A percentile compares a stretch with the other conserved stretches of the same genome.
Evolutionary conservation across 2,329 filamentous ascomycete species (phyloP).

Genomic region (Diaporthe eres): DNA sequence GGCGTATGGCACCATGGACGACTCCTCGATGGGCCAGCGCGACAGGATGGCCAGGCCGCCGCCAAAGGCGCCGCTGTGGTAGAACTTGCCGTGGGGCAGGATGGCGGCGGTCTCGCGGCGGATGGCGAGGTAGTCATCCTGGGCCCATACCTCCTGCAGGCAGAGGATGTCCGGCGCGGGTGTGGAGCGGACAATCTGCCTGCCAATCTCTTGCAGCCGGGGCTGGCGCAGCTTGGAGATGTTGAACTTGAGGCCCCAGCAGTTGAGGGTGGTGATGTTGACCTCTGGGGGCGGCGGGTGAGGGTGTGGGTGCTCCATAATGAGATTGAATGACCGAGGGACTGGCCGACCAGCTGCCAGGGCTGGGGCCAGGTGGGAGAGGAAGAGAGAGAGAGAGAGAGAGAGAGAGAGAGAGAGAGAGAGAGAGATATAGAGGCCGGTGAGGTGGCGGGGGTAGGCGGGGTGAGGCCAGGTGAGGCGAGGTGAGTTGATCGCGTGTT

Average conservation of each 20-base stretch:
- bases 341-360: neutral
- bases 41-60: constrained; percentile 91
- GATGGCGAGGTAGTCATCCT: constrained; percentile 85
- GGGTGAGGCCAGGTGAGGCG: neutral
- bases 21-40: constrained; percentile 92
- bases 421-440: neutral
- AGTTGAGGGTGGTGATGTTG: constrained; percentile 90
- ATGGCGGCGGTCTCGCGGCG: constrained; percentile 78
- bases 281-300: constrained; percentile 69
- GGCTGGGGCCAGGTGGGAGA: neutral
- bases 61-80: constrained; percentile 89
- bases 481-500: neutral
- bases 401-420: neutral
- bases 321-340: neutral
- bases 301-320: constrained; percentile 54
- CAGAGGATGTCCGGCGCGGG: constrained; percentile 87
- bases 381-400: neutral
- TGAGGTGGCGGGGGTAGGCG: neutral
- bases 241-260: constrained; percentile 90
- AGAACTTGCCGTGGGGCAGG: constrained; percentile 94
- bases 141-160: constrained; percentile 96
- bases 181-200: constrained; percentile 76
- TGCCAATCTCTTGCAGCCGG: constrained; percentile 87
- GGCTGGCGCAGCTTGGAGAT: constrained; percentile 83
- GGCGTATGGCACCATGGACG: constrained; percentile 87